Conservation (phyloP, 805 yeast genomes). For the Diddensiella transvaalensis region DNA sequence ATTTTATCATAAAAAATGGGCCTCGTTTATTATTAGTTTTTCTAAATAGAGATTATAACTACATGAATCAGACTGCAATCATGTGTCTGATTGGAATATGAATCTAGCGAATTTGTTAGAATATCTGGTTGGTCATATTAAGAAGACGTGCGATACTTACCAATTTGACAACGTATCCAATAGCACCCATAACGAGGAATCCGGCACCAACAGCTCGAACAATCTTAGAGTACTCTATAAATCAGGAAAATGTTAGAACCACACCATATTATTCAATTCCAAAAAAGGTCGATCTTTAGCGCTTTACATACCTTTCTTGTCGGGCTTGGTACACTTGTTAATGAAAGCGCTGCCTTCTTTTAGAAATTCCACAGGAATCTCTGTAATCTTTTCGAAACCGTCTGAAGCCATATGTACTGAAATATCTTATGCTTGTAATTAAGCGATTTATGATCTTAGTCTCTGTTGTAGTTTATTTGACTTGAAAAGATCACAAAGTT, state of each 20-base stretch:
- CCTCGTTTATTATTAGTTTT: neutral
- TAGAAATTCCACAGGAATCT: constrained; percentile 86
- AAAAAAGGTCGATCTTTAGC: too few relatives aligned
- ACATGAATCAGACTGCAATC: constrained; percentile 59
- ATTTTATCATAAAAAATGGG: too few relatives aligned
- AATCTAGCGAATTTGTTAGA: constrained; percentile 34
- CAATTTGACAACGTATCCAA: constrained; percentile 92
- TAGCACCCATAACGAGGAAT: constrained; percentile 95
- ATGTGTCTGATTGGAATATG: constrained; percentile 96
- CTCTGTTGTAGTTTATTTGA: neutral
- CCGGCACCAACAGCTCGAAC: constrained; percentile 96
- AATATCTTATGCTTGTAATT: neutral
- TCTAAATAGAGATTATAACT: neutral
- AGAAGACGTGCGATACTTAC: constrained; percentile 28
- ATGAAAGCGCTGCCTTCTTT: constrained; percentile 88
- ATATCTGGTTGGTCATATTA: neutral
- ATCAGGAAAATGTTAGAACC: constrained; percentile 7
- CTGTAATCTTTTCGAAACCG: constrained; percentile 29
- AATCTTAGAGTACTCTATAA: constrained; percentile 73
- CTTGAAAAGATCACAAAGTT: neutral
- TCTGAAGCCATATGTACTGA: constrained; percentile 21
- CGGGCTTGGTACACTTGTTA: constrained; percentile 90
- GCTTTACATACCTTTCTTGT: constrained; percentile 58
- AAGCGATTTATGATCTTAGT: too few relatives aligned
- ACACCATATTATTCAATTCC: neutral